A percentile compares a stretch with the other conserved stretches of the same genome.
Conservation (phyloP, 1,284 basidiomycete species). For the Tremellales sp. region DNA sequence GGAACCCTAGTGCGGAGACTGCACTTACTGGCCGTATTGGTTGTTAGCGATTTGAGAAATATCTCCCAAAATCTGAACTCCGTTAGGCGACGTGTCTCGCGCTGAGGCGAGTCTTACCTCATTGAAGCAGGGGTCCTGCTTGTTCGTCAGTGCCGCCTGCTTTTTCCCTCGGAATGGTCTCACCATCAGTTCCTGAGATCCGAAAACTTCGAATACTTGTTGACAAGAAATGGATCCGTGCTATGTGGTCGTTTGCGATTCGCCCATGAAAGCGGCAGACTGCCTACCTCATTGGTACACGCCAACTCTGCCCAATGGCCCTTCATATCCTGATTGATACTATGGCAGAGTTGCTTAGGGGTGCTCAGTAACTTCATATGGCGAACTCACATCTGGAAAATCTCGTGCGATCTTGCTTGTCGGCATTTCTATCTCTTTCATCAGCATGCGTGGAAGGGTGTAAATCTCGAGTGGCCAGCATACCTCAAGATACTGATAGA, state of each 20-base stretch:
- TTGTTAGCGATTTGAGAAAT: constrained; percentile 41
- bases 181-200: constrained; percentile 37
- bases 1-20: neutral
- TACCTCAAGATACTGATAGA: constrained; percentile 33
- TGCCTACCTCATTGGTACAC: constrained; percentile 35
- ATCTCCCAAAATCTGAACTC: constrained; percentile 29
- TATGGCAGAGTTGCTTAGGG: constrained; percentile 7
- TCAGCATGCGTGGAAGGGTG: neutral
- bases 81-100: constrained; percentile 1
- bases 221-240: constrained; percentile 45
- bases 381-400: constrained; percentile 32
- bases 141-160: neutral
- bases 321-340: constrained; percentile 34
- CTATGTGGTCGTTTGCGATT: constrained; percentile 14
- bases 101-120: constrained; percentile 22
- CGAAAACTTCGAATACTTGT: constrained; percentile 44
- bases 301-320: constrained; percentile 40
- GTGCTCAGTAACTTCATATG: constrained; percentile 1
- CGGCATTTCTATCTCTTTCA: constrained; percentile 22
- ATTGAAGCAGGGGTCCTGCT: constrained; percentile 34
- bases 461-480: neutral
- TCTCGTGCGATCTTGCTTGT: constrained; percentile 19
- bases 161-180: neutral
- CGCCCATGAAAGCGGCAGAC: neutral
- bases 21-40: constrained; percentile 42